A percentile compares a stretch with the other conserved stretches of the same genome.
Evolutionary conservation across 1,284 basidiomycete species (phyloP).

Genomic region (Ustilago vetiveriae): DNA sequence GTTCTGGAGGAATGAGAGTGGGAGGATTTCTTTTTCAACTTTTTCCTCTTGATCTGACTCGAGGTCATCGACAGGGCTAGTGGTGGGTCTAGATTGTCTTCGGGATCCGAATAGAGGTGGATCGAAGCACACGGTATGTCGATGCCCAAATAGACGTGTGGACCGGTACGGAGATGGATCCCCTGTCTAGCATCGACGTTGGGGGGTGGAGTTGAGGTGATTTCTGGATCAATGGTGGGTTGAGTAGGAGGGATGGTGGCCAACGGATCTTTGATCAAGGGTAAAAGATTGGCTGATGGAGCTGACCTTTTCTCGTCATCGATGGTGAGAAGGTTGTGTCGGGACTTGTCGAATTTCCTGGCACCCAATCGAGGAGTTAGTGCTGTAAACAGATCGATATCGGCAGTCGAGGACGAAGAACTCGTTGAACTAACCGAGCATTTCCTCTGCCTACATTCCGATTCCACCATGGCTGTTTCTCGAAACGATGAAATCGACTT

Average conservation of each 20-base stretch:
- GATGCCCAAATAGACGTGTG: conserved; percentile 50
- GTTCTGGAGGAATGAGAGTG: neutral
- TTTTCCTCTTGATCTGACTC: neutral
- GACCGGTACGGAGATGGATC: conserved; percentile 28
- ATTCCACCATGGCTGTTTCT: neutral
- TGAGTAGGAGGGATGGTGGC: no score
- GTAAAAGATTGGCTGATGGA: no score
- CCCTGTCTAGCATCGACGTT: neutral
- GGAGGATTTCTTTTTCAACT: conserved; percentile 8
- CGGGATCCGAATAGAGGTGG: conserved; percentile 46
- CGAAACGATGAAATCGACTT: conserved; percentile 14
- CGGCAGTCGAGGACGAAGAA: conserved; percentile 4
- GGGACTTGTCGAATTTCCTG: conserved; percentile 19
- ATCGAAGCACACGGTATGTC: conserved; percentile 56
- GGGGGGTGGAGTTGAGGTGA: neutral
- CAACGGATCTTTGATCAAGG: no score
- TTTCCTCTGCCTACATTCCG: no score
- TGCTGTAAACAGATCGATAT: conserved; percentile 9
- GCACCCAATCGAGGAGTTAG: conserved; percentile 23
- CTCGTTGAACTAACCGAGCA: no score
- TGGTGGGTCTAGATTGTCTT: conserved; percentile 38
- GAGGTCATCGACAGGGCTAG: conserved; percentile 5
- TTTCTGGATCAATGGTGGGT: no score
- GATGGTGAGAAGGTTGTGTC: neutral
- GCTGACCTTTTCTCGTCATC: neutral